Base-by-base conservation (phyloP, 1,284 basidiomycete genomes). In the Inonotus obliquus region DNA sequence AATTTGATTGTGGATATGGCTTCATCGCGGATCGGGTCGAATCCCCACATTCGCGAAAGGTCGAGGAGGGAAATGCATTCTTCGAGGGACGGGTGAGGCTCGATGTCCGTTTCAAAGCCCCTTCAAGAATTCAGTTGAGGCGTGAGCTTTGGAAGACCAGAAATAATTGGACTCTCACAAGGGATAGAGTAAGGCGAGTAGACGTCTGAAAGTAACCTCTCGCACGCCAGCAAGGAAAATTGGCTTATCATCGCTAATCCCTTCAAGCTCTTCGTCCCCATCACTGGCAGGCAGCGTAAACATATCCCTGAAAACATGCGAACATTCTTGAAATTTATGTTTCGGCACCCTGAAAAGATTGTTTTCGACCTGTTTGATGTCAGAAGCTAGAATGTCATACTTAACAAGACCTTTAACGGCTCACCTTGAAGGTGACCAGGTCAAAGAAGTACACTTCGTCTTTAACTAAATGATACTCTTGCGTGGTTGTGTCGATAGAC, bases 41-140 rank as follows among this genome's bases (percentile, higher is more conserved):
- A 62, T 53, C 48, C 55, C 60, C 60, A 62, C 54, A 41, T 57
- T 25, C 41, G 51, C 19, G 60, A 37, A 17, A 62, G 23, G 17
- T 32, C 35, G 14, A 57, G 49, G 11, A 62, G 23, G 6, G 25
- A 17, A 19, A 51, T 11, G 17, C 54, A 58, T 19, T 61, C 45
- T 21, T 55, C 44, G 11, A 37, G 7, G 3, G 38, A 60, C 27
- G 25, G 25, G 23, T n/a, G 3, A 17, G 23, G 23, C 23, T 14
- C 14, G 4, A 9, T 11, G 11, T n/a, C 7, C 25, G n/a, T 58
- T n/a, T 17, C 6, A 32, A 32, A 32, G 32, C 32, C 9, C 32
- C 32, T 32, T 32, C 32, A 32, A 32, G 32, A 32, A 32, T 32
- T 4, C 32, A 32, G 4, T 45, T 45, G 5, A n/a, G 21, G 14